Evolutionary conservation across 2,329 filamentous ascomycete species (phyloP), one percentile per base, ranked within the genome.

Genomic region (Leptographium galeiforme): DNA sequence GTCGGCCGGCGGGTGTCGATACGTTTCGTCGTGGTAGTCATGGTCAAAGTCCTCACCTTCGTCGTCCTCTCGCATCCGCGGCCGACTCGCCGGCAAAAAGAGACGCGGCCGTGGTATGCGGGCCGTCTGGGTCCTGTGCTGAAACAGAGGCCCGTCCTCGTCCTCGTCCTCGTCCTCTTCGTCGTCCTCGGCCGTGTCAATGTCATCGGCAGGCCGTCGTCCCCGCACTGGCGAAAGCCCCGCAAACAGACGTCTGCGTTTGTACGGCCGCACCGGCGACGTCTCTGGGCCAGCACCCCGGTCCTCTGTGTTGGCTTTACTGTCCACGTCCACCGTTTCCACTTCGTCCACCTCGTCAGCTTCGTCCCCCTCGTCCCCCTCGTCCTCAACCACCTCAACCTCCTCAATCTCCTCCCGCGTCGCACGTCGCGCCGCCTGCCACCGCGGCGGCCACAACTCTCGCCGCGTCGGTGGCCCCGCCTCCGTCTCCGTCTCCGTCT

Each of bases 401-500:
- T 57, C 55, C 36, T 57, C 57, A 51, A 56, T 56, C 14, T 55
- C 57, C 6, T 58, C 56, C 4, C 33, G n/a, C n/a, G 30, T 11
- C 13, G 33, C 18, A 6, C 25, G 48, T 16, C 49, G 48, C 30
- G 36, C 43, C 8, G 39, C 36, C 13, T 33, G 44, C 46, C 50
- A 46, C 12, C 43, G 43, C 14, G 14, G 51, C 40, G 10, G 47
- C 39, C 30, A 48, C 25, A 19, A 25, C 25, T 19, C 8, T 33
- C 19, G n/a, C 36, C n/a, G 32, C 33, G 19, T 34, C 48, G 48
- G 11, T 41, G 48, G 18, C 19, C 7, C 8, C 49, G n/a, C n/a
- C n/a, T 38, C 14, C n/a, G 32, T n/a, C 7, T 30, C 19, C 30
- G 41, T 8, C 14, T 25, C 13, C 19, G 6, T 6, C 8, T 13